These are phyloP conservation scores for Podaxis mareebaensis DNA, from an alignment of 768 basidiomycete species.

Conservation along the genomic window DNA sequence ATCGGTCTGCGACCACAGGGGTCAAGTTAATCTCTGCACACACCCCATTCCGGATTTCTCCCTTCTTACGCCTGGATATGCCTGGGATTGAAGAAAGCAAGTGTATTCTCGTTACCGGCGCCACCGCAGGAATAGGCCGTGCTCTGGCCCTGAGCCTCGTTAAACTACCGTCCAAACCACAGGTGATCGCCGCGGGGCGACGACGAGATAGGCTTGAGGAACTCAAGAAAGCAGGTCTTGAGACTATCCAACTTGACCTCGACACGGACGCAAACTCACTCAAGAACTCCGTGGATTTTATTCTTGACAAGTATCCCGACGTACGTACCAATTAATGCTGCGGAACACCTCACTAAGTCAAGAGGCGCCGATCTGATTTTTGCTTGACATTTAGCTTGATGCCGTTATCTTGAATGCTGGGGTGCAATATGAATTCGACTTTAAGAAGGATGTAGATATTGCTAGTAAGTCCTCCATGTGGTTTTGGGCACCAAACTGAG, in stretches of 20 bases:
- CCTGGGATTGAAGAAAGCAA: slow-evolving; percentile 45
- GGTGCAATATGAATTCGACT: slow-evolving; percentile 49
- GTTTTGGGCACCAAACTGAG: background rate
- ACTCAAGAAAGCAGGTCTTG: slow-evolving; percentile 40
- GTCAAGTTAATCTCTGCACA: background rate
- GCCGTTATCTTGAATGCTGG: slow-evolving; percentile 55
- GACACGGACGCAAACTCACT: slow-evolving; percentile 36
- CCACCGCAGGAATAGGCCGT: slow-evolving; percentile 59
- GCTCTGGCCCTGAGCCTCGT: slow-evolving; percentile 53
- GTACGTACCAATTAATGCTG: slow-evolving; percentile 30
- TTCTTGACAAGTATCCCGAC: slow-evolving; percentile 48
- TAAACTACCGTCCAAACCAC: slow-evolving; percentile 45
- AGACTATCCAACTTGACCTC: slow-evolving; percentile 46
- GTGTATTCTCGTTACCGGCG: slow-evolving; percentile 56
- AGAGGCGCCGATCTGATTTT: background rate
- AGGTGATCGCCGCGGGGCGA: slow-evolving; percentile 52
- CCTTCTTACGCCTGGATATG: slow-evolving; percentile 19
- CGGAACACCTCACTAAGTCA: background rate
- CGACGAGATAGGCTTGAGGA: slow-evolving; percentile 55
- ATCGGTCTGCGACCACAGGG: too few relatives aligned
- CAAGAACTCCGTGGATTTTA: slow-evolving; percentile 39
- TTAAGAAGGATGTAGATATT: slow-evolving; percentile 43
- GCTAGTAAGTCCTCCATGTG: slow-evolving; percentile 22
- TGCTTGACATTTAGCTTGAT: slow-evolving; percentile 43
- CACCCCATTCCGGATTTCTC: background rate